A percentile compares a stretch with the other conserved stretches of the same genome.
These are phyloP conservation scores for Lobosporangium transversale DNA, from an alignment of 192 early-diverging fungal species.

Conservation along the genomic window DNA sequence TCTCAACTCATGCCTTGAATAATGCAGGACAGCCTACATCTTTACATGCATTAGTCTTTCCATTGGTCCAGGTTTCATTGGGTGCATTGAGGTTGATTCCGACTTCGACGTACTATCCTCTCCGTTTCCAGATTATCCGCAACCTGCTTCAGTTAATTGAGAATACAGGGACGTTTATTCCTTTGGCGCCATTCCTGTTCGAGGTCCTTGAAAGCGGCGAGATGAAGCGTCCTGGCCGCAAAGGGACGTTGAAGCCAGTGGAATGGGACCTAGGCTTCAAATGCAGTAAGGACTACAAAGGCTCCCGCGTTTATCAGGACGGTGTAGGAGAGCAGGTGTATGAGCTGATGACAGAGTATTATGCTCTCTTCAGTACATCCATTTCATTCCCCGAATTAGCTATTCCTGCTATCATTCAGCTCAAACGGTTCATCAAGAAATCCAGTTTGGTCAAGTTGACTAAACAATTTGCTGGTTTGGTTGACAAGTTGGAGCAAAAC, in stretches of 20 bases:
- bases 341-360: constrained; percentile 78
- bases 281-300: constrained; percentile 84
- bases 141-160: constrained; percentile 76
- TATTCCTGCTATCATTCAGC: constrained; percentile 84
- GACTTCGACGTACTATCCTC: constrained; percentile 90
- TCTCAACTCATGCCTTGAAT: constrained; percentile 75
- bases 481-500: constrained; percentile 90
- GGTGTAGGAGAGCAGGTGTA: constrained; percentile 85
- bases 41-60: constrained; percentile 85
- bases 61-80: constrained; percentile 82
- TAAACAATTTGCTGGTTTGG: constrained; percentile 82
- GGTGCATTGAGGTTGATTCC: constrained; percentile 87
- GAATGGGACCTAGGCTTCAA: constrained; percentile 83
- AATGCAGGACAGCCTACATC: constrained; percentile 58
- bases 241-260: constrained; percentile 86
- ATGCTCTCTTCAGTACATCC: constrained; percentile 74
- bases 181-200: constrained; percentile 84
- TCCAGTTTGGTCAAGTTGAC: constrained; percentile 79
- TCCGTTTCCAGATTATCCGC: constrained; percentile 87
- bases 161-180: constrained; percentile 84
- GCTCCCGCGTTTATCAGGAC: constrained; percentile 85
- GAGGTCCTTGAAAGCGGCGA: constrained; percentile 85
- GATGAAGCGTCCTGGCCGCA: constrained; percentile 73
- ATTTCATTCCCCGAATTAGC: constrained; percentile 96
- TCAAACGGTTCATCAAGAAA: constrained; percentile 88